Evolutionary conservation across 164 flowering plant genomes (phyloP).

Genomic region (Cinnamomum chago): DNA sequence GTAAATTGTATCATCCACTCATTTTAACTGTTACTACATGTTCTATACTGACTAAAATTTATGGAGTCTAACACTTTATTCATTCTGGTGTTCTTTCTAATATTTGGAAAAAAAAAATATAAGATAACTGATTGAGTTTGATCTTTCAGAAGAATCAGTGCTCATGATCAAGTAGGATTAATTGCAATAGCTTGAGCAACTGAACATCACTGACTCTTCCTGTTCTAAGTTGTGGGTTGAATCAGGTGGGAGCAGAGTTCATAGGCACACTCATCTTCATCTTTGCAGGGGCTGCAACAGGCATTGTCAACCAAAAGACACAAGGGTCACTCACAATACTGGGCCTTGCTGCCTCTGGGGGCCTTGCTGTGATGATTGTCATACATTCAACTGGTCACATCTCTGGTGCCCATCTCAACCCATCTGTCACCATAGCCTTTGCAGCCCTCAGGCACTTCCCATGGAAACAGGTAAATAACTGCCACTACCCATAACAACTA

Average conservation of each 20-base stretch:
- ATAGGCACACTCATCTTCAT: slow-evolving; percentile 78
- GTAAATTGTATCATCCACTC: neutral
- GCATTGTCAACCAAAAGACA: slow-evolving; percentile 75
- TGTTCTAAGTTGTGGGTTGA: neutral
- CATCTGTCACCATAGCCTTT: slow-evolving; percentile 70
- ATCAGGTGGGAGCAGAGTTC: slow-evolving; percentile 86
- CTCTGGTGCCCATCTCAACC: slow-evolving; percentile 90
- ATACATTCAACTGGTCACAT: slow-evolving; percentile 79
- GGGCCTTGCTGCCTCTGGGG: slow-evolving; percentile 59
- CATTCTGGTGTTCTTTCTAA: neutral
- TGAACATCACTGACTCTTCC: neutral
- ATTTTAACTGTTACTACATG: neutral
- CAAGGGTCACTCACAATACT: slow-evolving; percentile 54
- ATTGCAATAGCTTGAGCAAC: neutral
- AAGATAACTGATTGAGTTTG: too few relatives aligned
- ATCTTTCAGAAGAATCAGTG: neutral
- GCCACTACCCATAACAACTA: neutral
- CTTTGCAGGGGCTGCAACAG: slow-evolving; percentile 74
- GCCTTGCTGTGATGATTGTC: slow-evolving; percentile 80
- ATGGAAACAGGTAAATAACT: slow-evolving; percentile 56
- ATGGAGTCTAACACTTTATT: too few relatives aligned
- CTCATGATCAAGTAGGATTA: neutral
- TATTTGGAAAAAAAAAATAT: too few relatives aligned
- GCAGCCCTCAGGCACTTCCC: slow-evolving; percentile 73
- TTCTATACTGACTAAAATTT: neutral